These are phyloP conservation scores for Platanthera zijinensis DNA, from an alignment of 106 monocot species.

Conservation along the genomic window DNA sequence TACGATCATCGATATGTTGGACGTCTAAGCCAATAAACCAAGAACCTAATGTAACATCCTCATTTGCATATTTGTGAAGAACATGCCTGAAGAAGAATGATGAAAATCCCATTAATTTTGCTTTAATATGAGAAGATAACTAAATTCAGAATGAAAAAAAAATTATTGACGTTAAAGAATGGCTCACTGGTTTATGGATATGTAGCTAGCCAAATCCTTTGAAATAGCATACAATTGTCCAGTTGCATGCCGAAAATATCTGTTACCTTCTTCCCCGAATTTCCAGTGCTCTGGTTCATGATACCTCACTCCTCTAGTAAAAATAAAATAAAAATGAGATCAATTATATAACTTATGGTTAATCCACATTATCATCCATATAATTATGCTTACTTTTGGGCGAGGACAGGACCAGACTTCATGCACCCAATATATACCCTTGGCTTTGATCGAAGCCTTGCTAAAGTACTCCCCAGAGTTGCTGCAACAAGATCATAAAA, in stretches of 20 bases:
- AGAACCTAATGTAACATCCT: conserved; percentile 53
- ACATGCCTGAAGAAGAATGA: conserved; percentile 13
- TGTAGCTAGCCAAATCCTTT: conserved; percentile 46
- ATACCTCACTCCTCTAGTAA: conserved; percentile 53
- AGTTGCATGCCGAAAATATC: conserved; percentile 51
- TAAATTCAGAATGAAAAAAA: neutral
- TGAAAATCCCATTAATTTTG: neutral
- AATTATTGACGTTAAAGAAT: neutral
- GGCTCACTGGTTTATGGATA: conserved; percentile 38
- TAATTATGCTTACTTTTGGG: conserved; percentile 64
- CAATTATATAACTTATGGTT: neutral
- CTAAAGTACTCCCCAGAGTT: conserved; percentile 71
- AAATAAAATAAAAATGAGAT: neutral
- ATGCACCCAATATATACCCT: conserved; percentile 92
- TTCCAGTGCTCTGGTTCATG: conserved; percentile 62
- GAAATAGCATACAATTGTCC: conserved; percentile 52
- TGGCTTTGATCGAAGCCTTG: conserved; percentile 65
- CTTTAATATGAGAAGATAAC: neutral
- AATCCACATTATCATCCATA: neutral
- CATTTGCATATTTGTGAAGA: conserved; percentile 51
- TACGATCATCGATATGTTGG: conserved; percentile 44
- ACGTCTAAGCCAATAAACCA: conserved; percentile 60
- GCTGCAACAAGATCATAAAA: conserved; percentile 30
- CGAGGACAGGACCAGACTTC: conserved; percentile 96
- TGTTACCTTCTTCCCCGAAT: conserved; percentile 46